Evolutionary conservation across 768 basidiomycete species (phyloP), one percentile per base, ranked within the genome.

Genomic region (Jaapia argillacea): DNA sequence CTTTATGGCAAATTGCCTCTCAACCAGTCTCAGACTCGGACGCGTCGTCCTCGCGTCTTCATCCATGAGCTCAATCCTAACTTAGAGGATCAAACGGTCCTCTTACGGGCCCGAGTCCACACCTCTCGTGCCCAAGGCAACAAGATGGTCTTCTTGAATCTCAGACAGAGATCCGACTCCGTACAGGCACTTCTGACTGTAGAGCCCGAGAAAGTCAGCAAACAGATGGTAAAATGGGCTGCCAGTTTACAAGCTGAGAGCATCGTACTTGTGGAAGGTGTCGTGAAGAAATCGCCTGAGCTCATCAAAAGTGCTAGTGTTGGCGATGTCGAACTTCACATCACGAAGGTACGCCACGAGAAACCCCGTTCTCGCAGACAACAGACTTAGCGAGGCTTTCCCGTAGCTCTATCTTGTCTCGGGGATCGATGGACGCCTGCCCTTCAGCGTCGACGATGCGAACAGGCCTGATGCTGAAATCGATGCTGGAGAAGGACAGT

Each of bases 181-280:
- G 80, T 99, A 6, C 94, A 98, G 59, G 92, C 85, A 26, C 67
- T 98, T 31, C 68, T 94, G 47, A 63, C 69, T 39, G 77, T 85
- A 20, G 67, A 82, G 6, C 74, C 79, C 7, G 84, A 77, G 37
- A 80, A 76, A 54, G 73, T 98, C 22, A 93, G 89, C 48, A 97
- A 93, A 65, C 92, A 94, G 60, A 99, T 99, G 96, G 77, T 91
- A 28, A 96, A 91, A 64, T 98, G 86, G 85, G 77, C 82, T 14
- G 79, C 80, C 16, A 58, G 75, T 21, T 65, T 98, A 40, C 68
- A 81, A 22, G 75, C 76, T 54, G 96, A 99, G 67, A 87, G 84
- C 46, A 92, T 99, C 55, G 83, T 98, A 4, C 76, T 93, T 20
- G 84, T 94, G 4, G 84, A 92, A 62, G 94, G 91, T 28, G 56